Evolutionary conservation across 2,329 filamentous ascomycete species (phyloP).

Genomic region (Aspergillus latus): DNA sequence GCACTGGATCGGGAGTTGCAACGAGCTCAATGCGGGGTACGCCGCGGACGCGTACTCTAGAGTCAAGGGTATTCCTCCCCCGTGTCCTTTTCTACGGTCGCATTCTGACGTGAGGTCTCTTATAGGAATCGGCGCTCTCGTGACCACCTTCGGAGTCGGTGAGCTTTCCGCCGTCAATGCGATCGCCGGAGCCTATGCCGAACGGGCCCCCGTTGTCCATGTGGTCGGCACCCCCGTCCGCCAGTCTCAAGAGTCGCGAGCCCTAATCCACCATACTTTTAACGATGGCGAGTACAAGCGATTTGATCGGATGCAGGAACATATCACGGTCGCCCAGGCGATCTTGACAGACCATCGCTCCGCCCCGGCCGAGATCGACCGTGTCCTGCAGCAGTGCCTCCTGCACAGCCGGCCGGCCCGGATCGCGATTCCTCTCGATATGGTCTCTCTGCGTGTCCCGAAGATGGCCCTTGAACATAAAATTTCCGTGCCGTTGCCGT

Average conservation of each 20-base stretch:
- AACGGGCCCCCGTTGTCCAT: conserved; percentile 6
- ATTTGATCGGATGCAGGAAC: conserved; percentile 5
- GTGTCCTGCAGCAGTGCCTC: conserved; percentile 1
- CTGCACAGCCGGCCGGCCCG: conserved; percentile 11
- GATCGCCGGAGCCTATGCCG: conserved; percentile 16
- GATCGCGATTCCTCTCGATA: conserved; percentile 12
- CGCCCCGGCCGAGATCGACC: not conserved
- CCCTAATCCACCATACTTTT: conserved; percentile 11
- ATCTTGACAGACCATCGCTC: not conserved
- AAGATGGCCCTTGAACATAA: not conserved
- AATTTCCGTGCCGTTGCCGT: not conserved
- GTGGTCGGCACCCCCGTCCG: not conserved
- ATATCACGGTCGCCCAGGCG: conserved; percentile 6
- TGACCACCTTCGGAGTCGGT: conserved; percentile 16
- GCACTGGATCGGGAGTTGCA: conserved; percentile 12
- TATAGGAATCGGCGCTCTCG: conserved; percentile 4
- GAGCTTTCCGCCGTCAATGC: conserved; percentile 15
- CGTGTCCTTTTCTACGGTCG: no score
- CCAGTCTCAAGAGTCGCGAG: not conserved
- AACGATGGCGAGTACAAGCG: conserved; percentile 5
- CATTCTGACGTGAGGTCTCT: no score
- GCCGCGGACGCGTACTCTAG: conserved; percentile 18
- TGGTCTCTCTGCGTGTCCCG: not conserved
- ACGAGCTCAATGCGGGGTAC: conserved; percentile 17
- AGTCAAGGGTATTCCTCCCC: not conserved